Evolutionary conservation across 495 filamentous ascomycete genomes (phyloP).

Genomic region (Podospora pseudoanserina): DNA sequence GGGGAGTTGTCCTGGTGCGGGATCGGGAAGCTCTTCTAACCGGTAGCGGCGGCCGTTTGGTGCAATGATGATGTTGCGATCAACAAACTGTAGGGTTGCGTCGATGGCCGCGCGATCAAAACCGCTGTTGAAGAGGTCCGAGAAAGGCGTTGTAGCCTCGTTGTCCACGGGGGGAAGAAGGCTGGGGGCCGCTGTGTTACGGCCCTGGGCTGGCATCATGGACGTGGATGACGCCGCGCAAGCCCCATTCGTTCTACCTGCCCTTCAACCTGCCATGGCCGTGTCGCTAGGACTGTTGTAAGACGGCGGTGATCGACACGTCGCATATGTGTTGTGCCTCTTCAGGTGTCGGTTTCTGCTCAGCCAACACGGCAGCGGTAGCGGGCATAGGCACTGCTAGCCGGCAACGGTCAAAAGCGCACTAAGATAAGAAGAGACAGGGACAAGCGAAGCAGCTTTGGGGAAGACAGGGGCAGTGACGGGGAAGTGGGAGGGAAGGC

Average conservation of each 20-base stretch:
- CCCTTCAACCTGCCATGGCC: conserved; percentile 34
- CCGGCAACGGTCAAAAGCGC: conserved; percentile 9
- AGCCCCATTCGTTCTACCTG: conserved; percentile 29
- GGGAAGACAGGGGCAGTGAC: neutral
- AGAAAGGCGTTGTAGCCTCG: conserved; percentile 31
- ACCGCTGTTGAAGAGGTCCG: conserved; percentile 30
- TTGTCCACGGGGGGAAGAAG: conserved; percentile 26
- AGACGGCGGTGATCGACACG: conserved; percentile 23
- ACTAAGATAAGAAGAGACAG: conserved; percentile 8
- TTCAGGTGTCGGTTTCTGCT: neutral
- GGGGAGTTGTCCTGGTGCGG: neutral
- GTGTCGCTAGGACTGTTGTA: conserved; percentile 14
- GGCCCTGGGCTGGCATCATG: conserved; percentile 32
- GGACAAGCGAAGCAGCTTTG: conserved; percentile 6
- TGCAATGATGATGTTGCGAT: conserved; percentile 30
- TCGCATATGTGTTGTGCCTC: conserved; percentile 23
- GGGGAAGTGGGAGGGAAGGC: conserved; percentile 5
- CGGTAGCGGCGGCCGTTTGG: conserved; percentile 32
- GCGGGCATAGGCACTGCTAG: neutral
- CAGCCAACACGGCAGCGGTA: neutral
- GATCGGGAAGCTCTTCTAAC: conserved; percentile 29
- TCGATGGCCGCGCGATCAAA: conserved; percentile 33
- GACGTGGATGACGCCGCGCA: conserved; percentile 26
- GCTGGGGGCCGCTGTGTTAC: conserved; percentile 22
- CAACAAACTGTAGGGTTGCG: conserved; percentile 30